These are phyloP conservation scores for Teunomyces kruisii DNA, from an alignment of 805 yeast genomes.

Conservation along the genomic window DNA sequence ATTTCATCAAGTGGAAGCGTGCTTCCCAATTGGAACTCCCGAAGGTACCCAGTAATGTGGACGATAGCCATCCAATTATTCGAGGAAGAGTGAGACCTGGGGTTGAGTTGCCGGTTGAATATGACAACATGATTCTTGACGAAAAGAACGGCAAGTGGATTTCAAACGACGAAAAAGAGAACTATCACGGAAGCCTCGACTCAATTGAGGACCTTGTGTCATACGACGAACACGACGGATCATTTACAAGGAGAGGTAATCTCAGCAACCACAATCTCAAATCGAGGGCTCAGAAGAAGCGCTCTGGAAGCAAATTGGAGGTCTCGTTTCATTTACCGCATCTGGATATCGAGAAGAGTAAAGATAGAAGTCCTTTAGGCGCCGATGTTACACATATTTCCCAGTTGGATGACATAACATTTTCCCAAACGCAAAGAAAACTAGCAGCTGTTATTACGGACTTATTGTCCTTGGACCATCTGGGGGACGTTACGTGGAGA, in stretches of 20 bases:
- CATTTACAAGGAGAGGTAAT: constrained; percentile 3
- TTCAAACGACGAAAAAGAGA: constrained; percentile 21
- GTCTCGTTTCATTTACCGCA: constrained; percentile 44
- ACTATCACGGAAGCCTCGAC: constrained; percentile 30
- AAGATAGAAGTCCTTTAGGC: constrained; percentile 13
- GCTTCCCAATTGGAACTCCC: constrained; percentile 35
- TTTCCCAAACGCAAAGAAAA: constrained; percentile 44
- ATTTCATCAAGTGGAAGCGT: constrained; percentile 36
- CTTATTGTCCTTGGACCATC: constrained; percentile 31
- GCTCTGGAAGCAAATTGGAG: constrained; percentile 24
- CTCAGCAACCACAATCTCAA: not conserved
- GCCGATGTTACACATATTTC: constrained; percentile 44
- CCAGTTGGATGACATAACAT: constrained; percentile 45
- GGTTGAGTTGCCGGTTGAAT: constrained; percentile 29
- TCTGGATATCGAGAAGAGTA: constrained; percentile 11
- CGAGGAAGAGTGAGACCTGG: constrained; percentile 39
- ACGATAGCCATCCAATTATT: constrained; percentile 8
- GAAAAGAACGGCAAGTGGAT: constrained; percentile 21
- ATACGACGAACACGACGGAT: constrained; percentile 9
- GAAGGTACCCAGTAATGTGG: constrained; percentile 11
- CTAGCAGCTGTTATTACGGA: constrained; percentile 49
- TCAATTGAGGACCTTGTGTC: constrained; percentile 38
- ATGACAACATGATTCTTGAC: constrained; percentile 29
- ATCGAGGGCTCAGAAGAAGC: constrained; percentile 5
- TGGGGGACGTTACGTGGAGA: constrained; percentile 44